Conservation (phyloP, 2,329 filamentous ascomycete genomes). For the Cercospora berteroae region DNA sequence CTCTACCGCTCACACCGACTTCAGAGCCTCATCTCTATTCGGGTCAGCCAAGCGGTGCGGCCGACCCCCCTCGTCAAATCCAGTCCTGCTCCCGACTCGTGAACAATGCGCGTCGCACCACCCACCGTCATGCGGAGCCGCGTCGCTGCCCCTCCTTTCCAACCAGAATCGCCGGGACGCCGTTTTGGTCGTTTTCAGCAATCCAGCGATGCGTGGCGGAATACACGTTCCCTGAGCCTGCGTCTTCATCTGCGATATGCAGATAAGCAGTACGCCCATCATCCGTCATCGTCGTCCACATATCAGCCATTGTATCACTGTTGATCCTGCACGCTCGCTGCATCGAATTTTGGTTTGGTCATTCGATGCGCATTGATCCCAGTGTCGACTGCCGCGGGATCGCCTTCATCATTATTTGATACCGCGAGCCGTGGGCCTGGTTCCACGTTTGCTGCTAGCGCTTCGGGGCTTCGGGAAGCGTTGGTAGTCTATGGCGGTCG, state of each 20-base stretch:
- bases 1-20: neutral
- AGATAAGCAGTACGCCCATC: neutral
- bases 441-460: neutral
- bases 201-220: neutral
- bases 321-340: neutral
- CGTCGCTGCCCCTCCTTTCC: neutral
- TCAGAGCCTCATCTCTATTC: neutral
- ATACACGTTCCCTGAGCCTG: neutral
- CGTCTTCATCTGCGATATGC: neutral
- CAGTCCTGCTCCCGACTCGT: neutral
- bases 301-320: neutral
- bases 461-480: too few relatives aligned
- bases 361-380: neutral
- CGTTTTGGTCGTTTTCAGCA: neutral
- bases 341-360: neutral
- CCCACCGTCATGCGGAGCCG: neutral
- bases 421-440: neutral
- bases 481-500: too few relatives aligned
- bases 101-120: neutral
- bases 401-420: neutral
- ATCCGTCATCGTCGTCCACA: neutral
- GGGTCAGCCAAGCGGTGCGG: neutral
- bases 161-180: neutral
- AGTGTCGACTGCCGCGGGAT: constrained; percentile 2
- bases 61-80: neutral